Conservation (phyloP, 345 rosid species). For the Ceriops zippeliana region DNA sequence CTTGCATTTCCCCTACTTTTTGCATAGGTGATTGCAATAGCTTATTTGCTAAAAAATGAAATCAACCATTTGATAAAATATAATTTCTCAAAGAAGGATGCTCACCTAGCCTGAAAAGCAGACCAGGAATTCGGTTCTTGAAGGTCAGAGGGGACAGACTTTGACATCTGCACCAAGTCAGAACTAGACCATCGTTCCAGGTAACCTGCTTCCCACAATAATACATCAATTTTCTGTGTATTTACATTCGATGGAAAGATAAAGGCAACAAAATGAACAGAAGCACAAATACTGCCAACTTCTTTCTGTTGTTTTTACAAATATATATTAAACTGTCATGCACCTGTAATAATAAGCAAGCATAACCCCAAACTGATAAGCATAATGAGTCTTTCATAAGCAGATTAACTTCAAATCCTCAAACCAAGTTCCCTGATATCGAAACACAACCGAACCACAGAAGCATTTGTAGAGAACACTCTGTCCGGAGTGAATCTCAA, state of each 20-base stretch:
- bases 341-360: not conserved
- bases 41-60: not conserved
- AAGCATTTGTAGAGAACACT: not conserved
- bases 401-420: not conserved
- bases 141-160: constrained; percentile 46
- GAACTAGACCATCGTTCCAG: constrained; percentile 19
- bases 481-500: not conserved
- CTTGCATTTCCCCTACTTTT: not conserved
- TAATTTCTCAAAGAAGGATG: not conserved
- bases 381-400: not conserved
- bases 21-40: not conserved
- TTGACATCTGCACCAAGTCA: constrained; percentile 51
- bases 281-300: too few relatives aligned
- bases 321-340: not conserved
- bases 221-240: constrained; percentile 8
- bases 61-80: not conserved
- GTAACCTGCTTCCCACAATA: constrained; percentile 24
- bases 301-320: too few relatives aligned
- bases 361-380: not conserved
- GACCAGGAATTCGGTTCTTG: constrained; percentile 29
- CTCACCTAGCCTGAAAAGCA: constrained; percentile 40
- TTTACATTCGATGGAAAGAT: not conserved
- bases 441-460: not conserved
- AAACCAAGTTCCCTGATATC: not conserved
- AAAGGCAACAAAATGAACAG: too few relatives aligned